Base-by-base conservation (phyloP, 768 basidiomycete genomes). In the Collybiopsis confluens region DNA sequence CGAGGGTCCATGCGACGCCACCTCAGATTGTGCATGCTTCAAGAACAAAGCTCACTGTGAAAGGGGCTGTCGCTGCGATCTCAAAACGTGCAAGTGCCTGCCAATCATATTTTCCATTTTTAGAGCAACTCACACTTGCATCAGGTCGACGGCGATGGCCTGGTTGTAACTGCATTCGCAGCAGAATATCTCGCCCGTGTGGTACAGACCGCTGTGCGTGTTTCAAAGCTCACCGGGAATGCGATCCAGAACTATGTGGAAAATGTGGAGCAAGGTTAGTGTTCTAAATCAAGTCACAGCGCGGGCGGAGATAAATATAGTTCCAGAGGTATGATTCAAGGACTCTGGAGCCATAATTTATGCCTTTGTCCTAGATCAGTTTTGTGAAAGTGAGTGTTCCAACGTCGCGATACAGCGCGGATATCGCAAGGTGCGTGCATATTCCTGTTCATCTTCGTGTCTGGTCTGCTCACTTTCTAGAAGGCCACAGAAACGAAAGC, bases 201-300 rank as follows among this genome's bases (percentile, higher is more conserved):
- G 64, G 62, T n/a, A 75, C 67, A 2, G 57, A 62, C 13, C 66
- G 66, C 3, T 90, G 88, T 58, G 73, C 76, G 8, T 90, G 88
- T 61, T 70, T 66, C 45, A 64, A 59, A 20, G 68, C 73, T 0
- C 61, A 68, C 8, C 72, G 81, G 33, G 88, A 90, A 63, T 90
- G 88, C 55, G 85, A 88, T 64, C 85, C 86, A 2, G 81, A 82
- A 33, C 54, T 87, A 8, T 90, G 88, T 56, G 5, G 59, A 10
- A 68, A 68, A 11, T 86, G 86, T 61, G 67, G 71, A 56, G 70
- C 76, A 51, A 74, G 63, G 82, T 83, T 41, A 58, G 74, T 68
- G 7, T 6, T 53, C 13, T 18, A 21, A 23, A 20, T 16, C 30
- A 15, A 10, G 10, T 52, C 27, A 24, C n/a, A 20, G 26, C 20